Evolutionary conservation across 169 alveolate species (phyloP).

Genomic region (Plasmodium fragile): DNA sequence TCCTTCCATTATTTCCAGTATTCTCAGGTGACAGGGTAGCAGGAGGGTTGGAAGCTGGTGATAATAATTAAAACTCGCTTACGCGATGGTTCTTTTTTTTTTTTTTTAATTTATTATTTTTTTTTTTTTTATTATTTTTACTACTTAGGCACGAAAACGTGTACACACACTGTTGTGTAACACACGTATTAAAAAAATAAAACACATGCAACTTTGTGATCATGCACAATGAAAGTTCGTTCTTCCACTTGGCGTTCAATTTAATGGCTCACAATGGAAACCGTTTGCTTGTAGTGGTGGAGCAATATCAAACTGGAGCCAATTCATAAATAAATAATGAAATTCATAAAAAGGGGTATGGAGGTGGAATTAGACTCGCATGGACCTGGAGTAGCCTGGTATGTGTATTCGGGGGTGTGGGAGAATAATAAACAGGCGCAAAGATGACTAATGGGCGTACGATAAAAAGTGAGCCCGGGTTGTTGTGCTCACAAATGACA

Average conservation of each 20-base stretch:
- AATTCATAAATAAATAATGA: neutral
- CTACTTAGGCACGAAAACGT: neutral
- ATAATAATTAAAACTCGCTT: neutral
- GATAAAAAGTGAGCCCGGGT: neutral
- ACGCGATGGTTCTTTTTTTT: neutral
- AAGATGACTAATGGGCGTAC: neutral
- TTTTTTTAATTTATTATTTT: neutral
- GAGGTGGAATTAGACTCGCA: neutral
- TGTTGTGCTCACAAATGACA: neutral
- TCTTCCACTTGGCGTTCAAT: neutral
- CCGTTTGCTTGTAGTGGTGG: neutral
- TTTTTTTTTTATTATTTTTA: neutral
- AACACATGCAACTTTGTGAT: neutral
- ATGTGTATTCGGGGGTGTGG: neutral
- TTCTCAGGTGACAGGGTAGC: neutral
- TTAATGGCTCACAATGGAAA: neutral
- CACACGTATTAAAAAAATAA: neutral
- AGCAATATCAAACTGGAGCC: neutral
- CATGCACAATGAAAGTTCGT: neutral
- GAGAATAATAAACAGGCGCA: neutral
- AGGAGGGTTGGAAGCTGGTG: neutral
- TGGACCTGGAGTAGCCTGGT: neutral
- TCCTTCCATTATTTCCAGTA: conserved; percentile 19
- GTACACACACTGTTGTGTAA: neutral
- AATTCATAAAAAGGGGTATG: neutral